Evolutionary conservation across 768 basidiomycete genomes (phyloP), one percentile per base, ranked within the genome.

Genomic region (Russula abietina): DNA sequence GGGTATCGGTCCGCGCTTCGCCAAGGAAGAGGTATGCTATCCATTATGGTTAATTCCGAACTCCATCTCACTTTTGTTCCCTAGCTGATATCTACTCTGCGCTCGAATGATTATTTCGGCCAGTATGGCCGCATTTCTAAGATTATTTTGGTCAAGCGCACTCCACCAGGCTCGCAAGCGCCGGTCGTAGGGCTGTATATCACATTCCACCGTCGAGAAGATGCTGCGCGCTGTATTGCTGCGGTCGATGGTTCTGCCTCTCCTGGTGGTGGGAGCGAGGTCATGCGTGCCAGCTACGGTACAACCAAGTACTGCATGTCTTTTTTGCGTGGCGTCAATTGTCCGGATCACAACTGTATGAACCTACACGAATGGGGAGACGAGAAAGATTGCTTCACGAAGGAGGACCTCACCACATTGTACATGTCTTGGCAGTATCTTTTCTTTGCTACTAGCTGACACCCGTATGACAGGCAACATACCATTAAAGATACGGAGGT

Each of bases 121-220:
- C 94, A 97, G 72, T 99, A 98, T 74, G 97, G 97, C 69, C 98
- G 95, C 78, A 98, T 99, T 68, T 85, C 88, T 48, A 96, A 96
- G 78, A 92, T 99, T 53, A 80, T 98, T 57, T 82, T 99, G 33
- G 88, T 92, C 55, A 98, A 98, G 74, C 87, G 96, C 43, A 88
- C 87, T 6, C 79, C 86, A 4, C 84, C 90, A 10, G 88, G 85
- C 49, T 85, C 84, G 53, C 83, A 83, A 60, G 82, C 80, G 17
- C 88, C 87, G 53, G 86, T 88, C 51, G 83, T 96, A 41, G 96
- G 96, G n/a, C 79, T 99, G 48, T 98, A 98, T 74, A 93, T 99
- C 74, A 96, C 95, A 12, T 99, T 94, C 72, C 83, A 95, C 70
- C 83, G 94, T 19, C 84, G 93, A 12, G 92, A 97, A 75, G 97